Evolutionary conservation across 2,329 filamentous ascomycete genomes (phyloP).

Genomic region (Plectosphaerella cucumerina): DNA sequence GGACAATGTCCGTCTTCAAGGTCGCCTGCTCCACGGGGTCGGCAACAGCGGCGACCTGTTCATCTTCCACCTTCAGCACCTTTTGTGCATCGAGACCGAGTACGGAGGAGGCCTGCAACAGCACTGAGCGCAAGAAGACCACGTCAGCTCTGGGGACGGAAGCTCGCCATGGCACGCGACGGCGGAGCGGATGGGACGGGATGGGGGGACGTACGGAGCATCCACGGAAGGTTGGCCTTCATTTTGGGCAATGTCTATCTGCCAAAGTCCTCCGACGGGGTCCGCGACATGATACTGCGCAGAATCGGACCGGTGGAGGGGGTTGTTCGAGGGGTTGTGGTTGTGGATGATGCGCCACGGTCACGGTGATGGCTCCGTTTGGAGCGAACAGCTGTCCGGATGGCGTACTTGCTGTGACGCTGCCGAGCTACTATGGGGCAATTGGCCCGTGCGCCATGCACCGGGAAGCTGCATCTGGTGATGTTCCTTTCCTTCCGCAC

Average conservation of each 20-base stretch:
- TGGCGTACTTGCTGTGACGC: too few relatives aligned
- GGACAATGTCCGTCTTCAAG: conserved; percentile 23
- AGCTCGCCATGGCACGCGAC: neutral
- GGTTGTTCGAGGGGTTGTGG: neutral
- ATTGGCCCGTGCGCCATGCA: too few relatives aligned
- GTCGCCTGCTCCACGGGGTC: conserved; percentile 26
- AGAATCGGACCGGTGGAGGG: neutral
- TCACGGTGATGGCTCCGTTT: too few relatives aligned
- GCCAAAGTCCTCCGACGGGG: conserved; percentile 15
- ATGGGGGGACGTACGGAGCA: conserved; percentile 33
- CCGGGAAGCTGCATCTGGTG: too few relatives aligned
- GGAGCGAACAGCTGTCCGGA: too few relatives aligned
- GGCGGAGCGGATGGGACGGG: neutral
- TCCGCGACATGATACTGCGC: conserved; percentile 12
- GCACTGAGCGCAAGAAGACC: conserved; percentile 28
- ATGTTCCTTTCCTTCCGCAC: too few relatives aligned
- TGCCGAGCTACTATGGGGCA: too few relatives aligned
- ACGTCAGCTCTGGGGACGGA: conserved; percentile 3
- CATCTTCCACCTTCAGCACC: conserved; percentile 24
- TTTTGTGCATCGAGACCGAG: conserved; percentile 34
- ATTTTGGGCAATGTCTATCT: conserved; percentile 33
- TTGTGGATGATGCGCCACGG: too few relatives aligned
- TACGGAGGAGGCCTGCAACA: conserved; percentile 38
- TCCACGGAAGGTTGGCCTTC: conserved; percentile 34
- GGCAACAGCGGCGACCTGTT: conserved; percentile 20